Evolutionary conservation across 2,329 filamentous ascomycete species (phyloP).

Genomic region (Cercospora berteroae): DNA sequence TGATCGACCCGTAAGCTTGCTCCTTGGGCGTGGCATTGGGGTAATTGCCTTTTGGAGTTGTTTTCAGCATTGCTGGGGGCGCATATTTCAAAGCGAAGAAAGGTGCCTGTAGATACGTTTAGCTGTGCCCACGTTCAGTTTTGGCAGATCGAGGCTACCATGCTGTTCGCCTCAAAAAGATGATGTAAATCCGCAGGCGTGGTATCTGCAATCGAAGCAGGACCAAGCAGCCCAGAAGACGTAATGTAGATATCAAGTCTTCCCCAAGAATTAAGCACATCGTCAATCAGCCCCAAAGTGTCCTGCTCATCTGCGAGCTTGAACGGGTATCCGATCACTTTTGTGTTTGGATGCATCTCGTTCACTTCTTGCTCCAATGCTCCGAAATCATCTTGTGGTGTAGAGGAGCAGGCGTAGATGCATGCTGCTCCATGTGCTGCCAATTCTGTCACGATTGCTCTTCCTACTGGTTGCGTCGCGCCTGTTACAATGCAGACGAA

Average conservation of each 20-base stretch:
- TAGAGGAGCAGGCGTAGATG: slow-evolving; percentile 58
- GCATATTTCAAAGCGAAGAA: slow-evolving; percentile 66
- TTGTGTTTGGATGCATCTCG: slow-evolving; percentile 54
- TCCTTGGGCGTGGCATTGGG: slow-evolving; percentile 62
- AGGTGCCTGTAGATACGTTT: slow-evolving; percentile 40
- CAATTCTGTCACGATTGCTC: slow-evolving; percentile 59
- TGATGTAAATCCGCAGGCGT: slow-evolving; percentile 56
- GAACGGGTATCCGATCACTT: slow-evolving; percentile 62
- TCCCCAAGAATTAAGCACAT: slow-evolving; percentile 60
- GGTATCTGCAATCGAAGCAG: slow-evolving; percentile 56
- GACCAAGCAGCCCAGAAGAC: slow-evolving; percentile 57
- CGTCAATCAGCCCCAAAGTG: slow-evolving; percentile 61
- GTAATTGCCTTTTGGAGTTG: slow-evolving; percentile 55
- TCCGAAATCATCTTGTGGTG: slow-evolving; percentile 43
- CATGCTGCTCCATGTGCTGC: slow-evolving; percentile 64
- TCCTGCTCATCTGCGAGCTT: slow-evolving; percentile 59
- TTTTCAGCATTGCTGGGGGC: slow-evolving; percentile 62
- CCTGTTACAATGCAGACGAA: slow-evolving; percentile 65
- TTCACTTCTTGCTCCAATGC: slow-evolving; percentile 46
- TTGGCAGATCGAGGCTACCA: slow-evolving; percentile 31
- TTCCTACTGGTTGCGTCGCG: slow-evolving; percentile 59
- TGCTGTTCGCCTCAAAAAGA: slow-evolving; percentile 60
- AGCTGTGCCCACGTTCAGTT: not conserved
- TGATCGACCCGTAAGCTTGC: slow-evolving; percentile 60
- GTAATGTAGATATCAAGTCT: slow-evolving; percentile 62